phyloP scores from a whole-genome alignment of 768 basidiomycete species.

The Leccinum incarnatum region DNA sequence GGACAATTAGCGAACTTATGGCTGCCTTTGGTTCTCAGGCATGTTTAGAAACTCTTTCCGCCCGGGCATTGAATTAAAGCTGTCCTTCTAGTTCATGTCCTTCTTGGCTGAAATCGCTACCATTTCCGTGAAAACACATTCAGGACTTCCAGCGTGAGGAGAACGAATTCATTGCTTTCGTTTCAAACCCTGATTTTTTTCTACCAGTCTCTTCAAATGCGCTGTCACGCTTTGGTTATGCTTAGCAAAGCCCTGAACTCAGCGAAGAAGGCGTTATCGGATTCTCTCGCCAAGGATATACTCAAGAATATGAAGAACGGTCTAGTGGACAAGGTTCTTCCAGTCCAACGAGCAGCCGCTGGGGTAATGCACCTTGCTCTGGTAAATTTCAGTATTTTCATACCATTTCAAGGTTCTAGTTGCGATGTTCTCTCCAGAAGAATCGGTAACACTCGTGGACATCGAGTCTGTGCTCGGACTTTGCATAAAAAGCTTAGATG shows the following conservation, averaged over 20 bases:
- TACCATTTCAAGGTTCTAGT: slow-evolving; percentile 44
- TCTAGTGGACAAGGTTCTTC: slow-evolving; percentile 76
- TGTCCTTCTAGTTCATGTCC: slow-evolving; percentile 76
- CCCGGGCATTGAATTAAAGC: not conserved
- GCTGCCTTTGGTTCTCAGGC: slow-evolving; percentile 79
- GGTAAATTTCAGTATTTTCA: slow-evolving; percentile 14
- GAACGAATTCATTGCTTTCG: not conserved
- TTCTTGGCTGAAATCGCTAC: slow-evolving; percentile 83
- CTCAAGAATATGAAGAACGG: slow-evolving; percentile 76
- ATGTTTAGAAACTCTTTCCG: slow-evolving; percentile 22
- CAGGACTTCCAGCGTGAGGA: slow-evolving; percentile 69
- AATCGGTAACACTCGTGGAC: slow-evolving; percentile 59
- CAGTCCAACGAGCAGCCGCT: slow-evolving; percentile 81
- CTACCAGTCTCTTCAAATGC: slow-evolving; percentile 69
- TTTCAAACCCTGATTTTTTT: slow-evolving; percentile 6
- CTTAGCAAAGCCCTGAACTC: slow-evolving; percentile 77
- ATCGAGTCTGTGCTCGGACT: slow-evolving; percentile 71
- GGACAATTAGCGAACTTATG: slow-evolving; percentile 89
- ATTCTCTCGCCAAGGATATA: slow-evolving; percentile 74
- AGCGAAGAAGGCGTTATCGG: slow-evolving; percentile 82
- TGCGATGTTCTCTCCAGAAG: slow-evolving; percentile 56
- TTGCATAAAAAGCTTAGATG: slow-evolving; percentile 72
- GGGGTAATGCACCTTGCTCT: slow-evolving; percentile 46
- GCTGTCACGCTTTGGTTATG: slow-evolving; percentile 75
- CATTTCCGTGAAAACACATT: slow-evolving; percentile 59